Percentiles rank a stretch among this genome's conserved stretches.
phyloP scores from a whole-genome alignment of 768 basidiomycete species.

The Cubamyces lactineus region DNA sequence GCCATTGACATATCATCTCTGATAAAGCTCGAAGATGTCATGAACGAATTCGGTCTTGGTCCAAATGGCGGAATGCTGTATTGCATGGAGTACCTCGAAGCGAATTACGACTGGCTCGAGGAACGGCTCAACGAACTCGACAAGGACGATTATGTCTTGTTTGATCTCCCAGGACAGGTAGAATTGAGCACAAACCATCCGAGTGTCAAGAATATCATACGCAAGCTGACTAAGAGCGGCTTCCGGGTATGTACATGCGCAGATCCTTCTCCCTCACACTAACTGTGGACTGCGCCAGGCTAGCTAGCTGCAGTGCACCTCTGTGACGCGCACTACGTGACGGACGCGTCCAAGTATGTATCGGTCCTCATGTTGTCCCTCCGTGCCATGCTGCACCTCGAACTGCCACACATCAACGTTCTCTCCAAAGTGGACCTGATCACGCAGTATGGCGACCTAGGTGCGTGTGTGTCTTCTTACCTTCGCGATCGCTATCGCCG shows the following conservation, averaged over 20 bases:
- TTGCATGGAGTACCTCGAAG: conserved; percentile 95
- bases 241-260: conserved; percentile 71
- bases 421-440: conserved; percentile 96
- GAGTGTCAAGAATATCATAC: conserved; percentile 80
- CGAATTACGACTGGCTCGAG: conserved; percentile 91
- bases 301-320: conserved; percentile 90
- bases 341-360: conserved; percentile 93
- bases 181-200: conserved; percentile 96
- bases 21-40: conserved; percentile 85
- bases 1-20: conserved; percentile 82
- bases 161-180: conserved; percentile 97
- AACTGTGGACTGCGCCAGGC: conserved; percentile 37
- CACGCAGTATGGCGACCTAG: conserved; percentile 86
- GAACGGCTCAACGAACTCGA: conserved; percentile 65
- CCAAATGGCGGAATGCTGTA: conserved; percentile 97
- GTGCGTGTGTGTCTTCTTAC: conserved; percentile 46
- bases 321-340: conserved; percentile 96
- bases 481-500: conserved; percentile 7
- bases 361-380: conserved; percentile 90
- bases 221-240: conserved; percentile 68
- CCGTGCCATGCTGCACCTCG: conserved; percentile 97
- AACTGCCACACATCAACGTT: conserved; percentile 97
- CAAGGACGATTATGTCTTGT: conserved; percentile 82
- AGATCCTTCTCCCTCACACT: neutral
- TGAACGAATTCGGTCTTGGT: conserved; percentile 82